Evolutionary conservation across 495 filamentous ascomycete genomes (phyloP).

Genomic region (Trichoderma gamsii): DNA sequence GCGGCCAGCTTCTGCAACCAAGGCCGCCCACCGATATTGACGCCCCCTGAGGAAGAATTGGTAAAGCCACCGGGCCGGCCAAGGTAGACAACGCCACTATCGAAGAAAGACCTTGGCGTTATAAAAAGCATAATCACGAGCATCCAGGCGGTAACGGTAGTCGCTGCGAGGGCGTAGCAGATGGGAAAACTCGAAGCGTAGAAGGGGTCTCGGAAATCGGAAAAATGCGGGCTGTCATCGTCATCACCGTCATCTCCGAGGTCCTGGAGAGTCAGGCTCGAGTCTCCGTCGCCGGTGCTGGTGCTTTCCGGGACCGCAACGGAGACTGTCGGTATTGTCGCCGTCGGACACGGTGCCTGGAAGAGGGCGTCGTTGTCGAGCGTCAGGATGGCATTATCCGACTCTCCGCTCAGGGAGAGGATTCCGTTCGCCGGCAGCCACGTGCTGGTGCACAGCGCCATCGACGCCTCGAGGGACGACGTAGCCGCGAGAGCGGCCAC

Average conservation of each 20-base stretch:
- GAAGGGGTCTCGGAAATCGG: conserved; percentile 74
- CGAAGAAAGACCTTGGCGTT: conserved; percentile 80
- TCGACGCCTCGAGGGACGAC: background rate
- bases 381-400: conserved; percentile 51
- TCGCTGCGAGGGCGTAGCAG: conserved; percentile 83
- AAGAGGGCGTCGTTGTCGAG: conserved; percentile 57
- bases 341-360: conserved; percentile 54
- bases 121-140: conserved; percentile 92
- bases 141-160: conserved; percentile 87
- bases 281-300: conserved; percentile 34
- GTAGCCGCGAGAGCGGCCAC: background rate
- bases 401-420: conserved; percentile 51
- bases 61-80: conserved; percentile 73
- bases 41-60: conserved; percentile 65
- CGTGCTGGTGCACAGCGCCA: conserved; percentile 23
- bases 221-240: conserved; percentile 27
- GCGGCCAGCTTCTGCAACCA: conserved; percentile 96
- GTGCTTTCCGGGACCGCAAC: conserved; percentile 31
- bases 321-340: conserved; percentile 33
- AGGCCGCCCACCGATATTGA: conserved; percentile 84
- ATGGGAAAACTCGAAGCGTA: conserved; percentile 88
- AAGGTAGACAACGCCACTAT: conserved; percentile 75
- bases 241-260: conserved; percentile 11
- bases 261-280: conserved; percentile 18
- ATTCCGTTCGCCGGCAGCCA: conserved; percentile 50